These are phyloP conservation scores for Eutrema salsugineum DNA, from an alignment of 441 rosid species.

Conservation along the genomic window DNA sequence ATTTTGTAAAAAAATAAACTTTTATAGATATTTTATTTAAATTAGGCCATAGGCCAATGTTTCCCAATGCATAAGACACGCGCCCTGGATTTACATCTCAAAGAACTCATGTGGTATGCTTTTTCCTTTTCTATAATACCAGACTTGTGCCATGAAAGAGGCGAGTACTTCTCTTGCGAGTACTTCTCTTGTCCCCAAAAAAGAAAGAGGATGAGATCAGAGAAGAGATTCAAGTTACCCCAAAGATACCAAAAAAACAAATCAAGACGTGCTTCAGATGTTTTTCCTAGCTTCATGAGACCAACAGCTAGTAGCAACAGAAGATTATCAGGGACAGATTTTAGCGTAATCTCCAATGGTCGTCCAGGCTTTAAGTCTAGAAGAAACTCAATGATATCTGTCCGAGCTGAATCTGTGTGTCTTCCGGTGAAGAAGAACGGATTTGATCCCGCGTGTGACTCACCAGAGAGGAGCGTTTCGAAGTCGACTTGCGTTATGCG, in stretches of 20 bases:
- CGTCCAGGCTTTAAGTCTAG: constrained; percentile 29
- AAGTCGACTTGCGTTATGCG: constrained; percentile 49
- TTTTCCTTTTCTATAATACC: too few relatives aligned
- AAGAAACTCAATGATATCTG: constrained; percentile 40
- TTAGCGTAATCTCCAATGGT: constrained; percentile 28
- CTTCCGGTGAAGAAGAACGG: constrained; percentile 42
- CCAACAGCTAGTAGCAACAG: constrained; percentile 67
- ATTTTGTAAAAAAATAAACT: too few relatives aligned
- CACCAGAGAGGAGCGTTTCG: constrained; percentile 47
- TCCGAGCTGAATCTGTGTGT: constrained; percentile 52
- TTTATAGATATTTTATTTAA: too few relatives aligned
- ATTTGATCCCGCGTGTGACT: constrained; percentile 35
- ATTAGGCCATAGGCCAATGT: too few relatives aligned
- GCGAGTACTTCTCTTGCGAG: too few relatives aligned
- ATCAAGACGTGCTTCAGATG: constrained; percentile 36
- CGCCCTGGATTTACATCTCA: too few relatives aligned
- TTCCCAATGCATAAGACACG: too few relatives aligned
- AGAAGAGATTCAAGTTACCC: constrained; percentile 32
- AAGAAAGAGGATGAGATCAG: constrained; percentile 1
- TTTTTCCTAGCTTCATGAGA: constrained; percentile 67
- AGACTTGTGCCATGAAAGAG: too few relatives aligned
- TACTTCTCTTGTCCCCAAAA: too few relatives aligned
- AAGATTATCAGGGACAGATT: constrained; percentile 43
- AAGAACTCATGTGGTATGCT: too few relatives aligned
- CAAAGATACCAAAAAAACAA: constrained; percentile 25